Conservation (phyloP, 208 protist species). For the Crithidia expoeki region DNA sequence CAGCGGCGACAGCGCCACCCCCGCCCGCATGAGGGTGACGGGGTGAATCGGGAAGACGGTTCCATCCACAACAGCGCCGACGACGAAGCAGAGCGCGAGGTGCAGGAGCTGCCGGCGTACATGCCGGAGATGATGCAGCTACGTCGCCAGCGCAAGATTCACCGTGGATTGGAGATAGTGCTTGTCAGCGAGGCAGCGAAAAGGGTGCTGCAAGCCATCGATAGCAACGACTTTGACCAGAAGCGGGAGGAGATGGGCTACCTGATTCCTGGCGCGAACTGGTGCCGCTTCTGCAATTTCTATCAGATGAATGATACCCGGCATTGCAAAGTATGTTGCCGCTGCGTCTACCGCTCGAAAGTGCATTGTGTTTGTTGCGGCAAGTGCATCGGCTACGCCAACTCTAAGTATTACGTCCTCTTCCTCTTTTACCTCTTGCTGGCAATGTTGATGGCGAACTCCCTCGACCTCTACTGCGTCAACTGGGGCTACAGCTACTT, state of each 20-base stretch:
- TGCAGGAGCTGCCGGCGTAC: constrained; percentile 30
- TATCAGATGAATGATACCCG: constrained; percentile 80
- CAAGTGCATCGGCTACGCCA: constrained; percentile 79
- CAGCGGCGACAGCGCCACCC: not conserved
- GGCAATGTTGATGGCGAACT: constrained; percentile 18
- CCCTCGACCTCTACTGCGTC: constrained; percentile 31
- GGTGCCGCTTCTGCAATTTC: constrained; percentile 65
- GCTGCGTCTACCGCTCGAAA: constrained; percentile 75
- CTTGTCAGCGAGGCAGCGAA: constrained; percentile 48
- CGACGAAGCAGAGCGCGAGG: constrained; percentile 12
- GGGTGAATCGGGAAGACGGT: constrained; percentile 11
- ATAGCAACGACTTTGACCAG: constrained; percentile 29
- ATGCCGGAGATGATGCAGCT: constrained; percentile 42
- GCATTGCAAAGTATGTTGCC: constrained; percentile 80
- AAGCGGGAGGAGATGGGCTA: constrained; percentile 57
- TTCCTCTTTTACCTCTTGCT: constrained; percentile 42
- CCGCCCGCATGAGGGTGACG: not conserved
- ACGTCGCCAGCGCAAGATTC: constrained; percentile 45
- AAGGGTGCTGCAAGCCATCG: constrained; percentile 33
- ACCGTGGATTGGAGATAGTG: constrained; percentile 37
- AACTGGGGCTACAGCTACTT: constrained; percentile 33
- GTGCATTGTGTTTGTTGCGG: constrained; percentile 87
- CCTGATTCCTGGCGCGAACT: constrained; percentile 49
- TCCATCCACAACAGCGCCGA: constrained; percentile 14
- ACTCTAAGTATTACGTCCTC: constrained; percentile 84